phyloP scores from a whole-genome alignment of 202 grass and related monocot species.

The Carex arenaria region DNA sequence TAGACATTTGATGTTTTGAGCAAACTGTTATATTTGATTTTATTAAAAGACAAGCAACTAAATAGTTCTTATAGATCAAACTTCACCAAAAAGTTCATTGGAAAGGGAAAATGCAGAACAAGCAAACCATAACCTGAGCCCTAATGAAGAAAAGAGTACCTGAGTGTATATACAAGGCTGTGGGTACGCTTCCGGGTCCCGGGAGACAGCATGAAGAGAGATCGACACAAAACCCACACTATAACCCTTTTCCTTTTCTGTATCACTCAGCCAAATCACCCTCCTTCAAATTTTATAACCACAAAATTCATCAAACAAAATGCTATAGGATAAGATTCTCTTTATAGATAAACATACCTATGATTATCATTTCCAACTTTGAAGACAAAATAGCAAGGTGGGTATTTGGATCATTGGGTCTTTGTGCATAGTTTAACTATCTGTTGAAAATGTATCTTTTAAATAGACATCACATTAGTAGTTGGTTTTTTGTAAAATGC shows the following conservation, averaged over 20 bases:
- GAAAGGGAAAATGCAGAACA: background rate
- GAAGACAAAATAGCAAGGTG: background rate
- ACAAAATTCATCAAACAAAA: background rate
- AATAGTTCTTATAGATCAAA: background rate
- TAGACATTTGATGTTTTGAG: background rate
- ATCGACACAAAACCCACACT: slow-evolving; percentile 72
- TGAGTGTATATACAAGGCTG: slow-evolving; percentile 79
- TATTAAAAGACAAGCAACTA: background rate
- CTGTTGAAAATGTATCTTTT: background rate
- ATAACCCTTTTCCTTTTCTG: slow-evolving; percentile 61
- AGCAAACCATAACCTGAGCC: background rate
- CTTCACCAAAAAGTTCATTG: background rate
- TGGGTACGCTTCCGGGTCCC: slow-evolving; percentile 75
- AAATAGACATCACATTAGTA: background rate
- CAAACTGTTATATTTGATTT: background rate
- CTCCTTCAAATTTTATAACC: slow-evolving; percentile 43
- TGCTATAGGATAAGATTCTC: background rate
- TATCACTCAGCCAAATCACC: slow-evolving; percentile 75
- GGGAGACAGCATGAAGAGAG: slow-evolving; percentile 85
- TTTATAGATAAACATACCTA: background rate
- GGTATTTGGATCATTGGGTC: background rate
- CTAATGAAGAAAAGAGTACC: slow-evolving; percentile 30
- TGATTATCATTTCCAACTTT: background rate
- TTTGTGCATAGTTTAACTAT: background rate
- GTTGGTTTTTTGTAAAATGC: background rate